phyloP scores from a whole-genome alignment of 2,329 filamentous ascomycete species.

The Aureobasidium zeae region DNA sequence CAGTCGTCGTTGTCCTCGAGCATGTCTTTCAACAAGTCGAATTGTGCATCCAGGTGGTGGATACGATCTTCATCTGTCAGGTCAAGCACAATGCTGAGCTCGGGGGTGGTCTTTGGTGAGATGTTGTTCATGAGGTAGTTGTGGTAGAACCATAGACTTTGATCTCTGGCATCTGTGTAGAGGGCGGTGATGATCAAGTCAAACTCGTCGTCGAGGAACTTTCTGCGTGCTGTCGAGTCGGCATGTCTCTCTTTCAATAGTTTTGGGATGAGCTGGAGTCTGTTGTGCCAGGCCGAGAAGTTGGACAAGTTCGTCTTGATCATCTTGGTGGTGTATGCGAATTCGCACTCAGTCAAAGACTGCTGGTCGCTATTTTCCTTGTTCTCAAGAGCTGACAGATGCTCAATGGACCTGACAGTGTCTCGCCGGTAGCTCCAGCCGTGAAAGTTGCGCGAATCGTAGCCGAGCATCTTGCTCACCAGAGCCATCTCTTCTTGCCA shows the following conservation, averaged over 20 bases:
- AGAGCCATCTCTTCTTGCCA: slow-evolving; percentile 81
- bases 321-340: slow-evolving; percentile 85
- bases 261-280: slow-evolving; percentile 71
- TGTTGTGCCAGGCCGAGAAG: slow-evolving; percentile 93
- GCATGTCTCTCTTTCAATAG: slow-evolving; percentile 64
- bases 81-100: slow-evolving; percentile 54
- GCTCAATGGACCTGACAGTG: slow-evolving; percentile 68
- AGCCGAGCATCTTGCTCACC: slow-evolving; percentile 76
- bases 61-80: slow-evolving; percentile 54
- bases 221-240: slow-evolving; percentile 51
- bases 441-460: slow-evolving; percentile 88
- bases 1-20: slow-evolving; percentile 57
- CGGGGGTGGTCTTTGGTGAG: slow-evolving; percentile 43
- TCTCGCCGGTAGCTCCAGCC: slow-evolving; percentile 86
- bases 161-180: slow-evolving; percentile 84
- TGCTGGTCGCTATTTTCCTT: slow-evolving; percentile 29
- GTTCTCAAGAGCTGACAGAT: slow-evolving; percentile 25
- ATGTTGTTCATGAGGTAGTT: slow-evolving; percentile 68
- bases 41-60: slow-evolving; percentile 58
- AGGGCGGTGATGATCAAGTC: slow-evolving; percentile 65
- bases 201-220: slow-evolving; percentile 70
- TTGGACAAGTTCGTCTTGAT: slow-evolving; percentile 79
- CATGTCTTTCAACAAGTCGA: slow-evolving; percentile 64
- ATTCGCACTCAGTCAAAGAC: slow-evolving; percentile 70
- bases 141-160: slow-evolving; percentile 96